Percentiles rank a stretch among this genome's conserved stretches.
Conservation (phyloP, 1,284 basidiomycete species). For the Puccinia polysora region DNA sequence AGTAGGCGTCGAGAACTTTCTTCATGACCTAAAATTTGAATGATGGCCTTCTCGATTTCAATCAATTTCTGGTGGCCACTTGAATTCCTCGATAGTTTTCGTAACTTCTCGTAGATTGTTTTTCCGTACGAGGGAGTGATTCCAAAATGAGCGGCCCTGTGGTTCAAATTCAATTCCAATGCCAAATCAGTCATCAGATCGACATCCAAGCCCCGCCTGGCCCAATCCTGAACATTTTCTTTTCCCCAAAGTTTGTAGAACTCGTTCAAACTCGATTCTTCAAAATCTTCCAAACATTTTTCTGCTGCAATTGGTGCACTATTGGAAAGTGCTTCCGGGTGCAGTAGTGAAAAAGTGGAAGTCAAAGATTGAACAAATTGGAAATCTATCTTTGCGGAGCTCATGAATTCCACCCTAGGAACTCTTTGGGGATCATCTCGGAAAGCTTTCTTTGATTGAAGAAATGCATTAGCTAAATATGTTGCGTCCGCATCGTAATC, state of each 20-base stretch:
- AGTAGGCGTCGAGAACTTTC: background rate
- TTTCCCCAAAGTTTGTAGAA: constrained; percentile 1
- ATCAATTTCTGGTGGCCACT: background rate
- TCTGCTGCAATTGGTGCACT: too few relatives aligned
- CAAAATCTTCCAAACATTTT: background rate
- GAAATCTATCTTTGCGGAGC: too few relatives aligned
- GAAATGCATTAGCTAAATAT: too few relatives aligned
- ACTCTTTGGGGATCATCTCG: too few relatives aligned
- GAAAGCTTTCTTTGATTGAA: too few relatives aligned
- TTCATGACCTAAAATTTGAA: background rate
- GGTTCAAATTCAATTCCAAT: background rate
- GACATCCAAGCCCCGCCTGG: background rate
- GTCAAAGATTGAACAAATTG: too few relatives aligned
- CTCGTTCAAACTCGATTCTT: background rate
- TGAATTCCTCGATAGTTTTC: background rate
- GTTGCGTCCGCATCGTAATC: too few relatives aligned
- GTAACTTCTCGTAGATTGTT: background rate
- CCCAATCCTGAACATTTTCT: background rate
- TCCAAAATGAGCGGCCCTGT: background rate
- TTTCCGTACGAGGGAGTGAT: background rate
- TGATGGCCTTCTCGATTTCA: background rate
- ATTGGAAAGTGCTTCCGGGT: too few relatives aligned
- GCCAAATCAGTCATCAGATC: background rate
- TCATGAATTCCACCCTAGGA: too few relatives aligned
- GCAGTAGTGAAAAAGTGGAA: too few relatives aligned